Evolutionary conservation across 352 stramenopile species (phyloP).

Genomic region (Aphanomyces invadans): DNA sequence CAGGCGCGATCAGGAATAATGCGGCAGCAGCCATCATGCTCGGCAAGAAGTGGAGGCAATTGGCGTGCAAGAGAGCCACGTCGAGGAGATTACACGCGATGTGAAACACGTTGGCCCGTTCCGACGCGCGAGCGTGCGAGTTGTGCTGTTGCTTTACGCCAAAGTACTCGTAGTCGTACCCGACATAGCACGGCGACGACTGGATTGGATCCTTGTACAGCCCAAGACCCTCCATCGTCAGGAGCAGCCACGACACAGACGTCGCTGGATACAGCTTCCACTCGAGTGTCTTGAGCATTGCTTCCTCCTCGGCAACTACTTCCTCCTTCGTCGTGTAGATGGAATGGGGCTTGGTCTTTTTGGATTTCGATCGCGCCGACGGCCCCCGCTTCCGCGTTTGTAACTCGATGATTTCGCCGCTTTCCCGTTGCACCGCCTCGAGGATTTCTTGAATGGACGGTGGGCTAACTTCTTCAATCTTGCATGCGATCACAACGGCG

Average conservation of each 20-base stretch:
- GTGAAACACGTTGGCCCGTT: conserved; percentile 17
- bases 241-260: conserved; percentile 10
- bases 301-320: conserved; percentile 13
- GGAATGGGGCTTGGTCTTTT: neutral
- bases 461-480: conserved; percentile 19
- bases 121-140: neutral
- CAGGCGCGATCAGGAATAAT: conserved; percentile 12
- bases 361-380: neutral
- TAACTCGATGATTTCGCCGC: neutral
- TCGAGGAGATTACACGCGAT: conserved; percentile 16
- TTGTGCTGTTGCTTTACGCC: conserved; percentile 1
- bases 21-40: conserved; percentile 1
- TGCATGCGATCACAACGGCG: conserved; percentile 10
- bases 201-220: conserved; percentile 14
- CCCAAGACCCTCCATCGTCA: conserved; percentile 18
- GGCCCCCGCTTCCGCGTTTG: neutral
- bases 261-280: conserved; percentile 22
- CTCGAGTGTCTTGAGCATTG: conserved; percentile 10
- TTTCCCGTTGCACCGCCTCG: conserved; percentile 17
- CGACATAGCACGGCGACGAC: conserved; percentile 18
- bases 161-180: conserved; percentile 1
- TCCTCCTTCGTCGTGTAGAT: conserved; percentile 22
- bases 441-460: conserved; percentile 17
- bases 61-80: conserved; percentile 2
- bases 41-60: conserved; percentile 15